phyloP scores from a whole-genome alignment of 345 rosid genomes.

The Eucalyptus virginea region DNA sequence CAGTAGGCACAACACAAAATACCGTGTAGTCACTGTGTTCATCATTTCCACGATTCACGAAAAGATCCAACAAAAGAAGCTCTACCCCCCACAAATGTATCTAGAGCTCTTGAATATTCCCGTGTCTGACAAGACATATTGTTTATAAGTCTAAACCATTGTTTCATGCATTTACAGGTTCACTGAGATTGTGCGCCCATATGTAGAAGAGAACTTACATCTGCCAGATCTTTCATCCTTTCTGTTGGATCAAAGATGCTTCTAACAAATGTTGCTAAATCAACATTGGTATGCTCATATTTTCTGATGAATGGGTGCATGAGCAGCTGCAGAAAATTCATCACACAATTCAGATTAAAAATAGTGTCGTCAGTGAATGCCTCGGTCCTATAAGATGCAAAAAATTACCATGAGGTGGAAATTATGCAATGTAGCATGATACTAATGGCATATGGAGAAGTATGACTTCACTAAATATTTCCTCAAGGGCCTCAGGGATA shows the following conservation, averaged over 20 bases:
- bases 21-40: background rate
- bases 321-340: conserved; percentile 55
- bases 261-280: conserved; percentile 67
- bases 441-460: background rate
- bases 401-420: background rate
- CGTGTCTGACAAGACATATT: background rate
- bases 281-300: conserved; percentile 40
- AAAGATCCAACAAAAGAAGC: background rate
- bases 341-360: background rate
- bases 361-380: background rate
- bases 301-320: conserved; percentile 76
- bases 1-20: background rate
- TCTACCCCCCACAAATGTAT: background rate
- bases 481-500: background rate
- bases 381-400: background rate
- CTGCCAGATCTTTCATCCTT: conserved; percentile 89
- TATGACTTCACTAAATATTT: background rate
- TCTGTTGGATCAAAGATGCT: conserved; percentile 78
- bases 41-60: background rate
- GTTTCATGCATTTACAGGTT: background rate
- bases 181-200: background rate
- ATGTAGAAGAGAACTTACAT: conserved; percentile 48
- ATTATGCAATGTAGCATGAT: background rate
- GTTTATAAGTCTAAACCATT: background rate
- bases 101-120: background rate